Conservation (phyloP, 305 asterid genomes). For the Plantago lanceolata region DNA sequence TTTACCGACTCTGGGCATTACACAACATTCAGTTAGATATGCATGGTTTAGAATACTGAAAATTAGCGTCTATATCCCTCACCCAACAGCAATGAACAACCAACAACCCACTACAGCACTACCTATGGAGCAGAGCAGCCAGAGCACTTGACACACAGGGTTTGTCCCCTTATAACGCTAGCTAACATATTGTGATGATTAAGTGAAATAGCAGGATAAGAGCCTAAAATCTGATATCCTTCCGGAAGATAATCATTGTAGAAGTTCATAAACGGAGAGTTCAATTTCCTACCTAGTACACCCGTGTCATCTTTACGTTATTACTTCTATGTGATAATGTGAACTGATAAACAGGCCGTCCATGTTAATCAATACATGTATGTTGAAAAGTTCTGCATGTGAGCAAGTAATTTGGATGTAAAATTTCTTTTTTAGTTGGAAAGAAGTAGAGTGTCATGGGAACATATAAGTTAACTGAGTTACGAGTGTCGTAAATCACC, state of each 20-base stretch:
- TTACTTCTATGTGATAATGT: neutral
- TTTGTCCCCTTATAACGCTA: no score
- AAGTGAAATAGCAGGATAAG: no score
- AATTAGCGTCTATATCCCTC: neutral
- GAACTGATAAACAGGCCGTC: constrained; percentile 7
- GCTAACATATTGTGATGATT: no score
- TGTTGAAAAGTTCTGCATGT: neutral
- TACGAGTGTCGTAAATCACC: neutral
- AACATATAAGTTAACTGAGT: neutral
- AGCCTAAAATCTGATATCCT: no score
- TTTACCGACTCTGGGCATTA: constrained; percentile 7
- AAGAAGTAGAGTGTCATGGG: neutral
- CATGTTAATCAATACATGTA: neutral
- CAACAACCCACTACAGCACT: no score
- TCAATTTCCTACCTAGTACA: constrained; percentile 5
- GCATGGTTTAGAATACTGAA: neutral
- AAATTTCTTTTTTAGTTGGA: neutral
- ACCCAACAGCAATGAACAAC: no score
- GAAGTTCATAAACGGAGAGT: neutral
- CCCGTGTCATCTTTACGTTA: neutral
- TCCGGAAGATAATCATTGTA: no score
- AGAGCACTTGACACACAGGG: no score
- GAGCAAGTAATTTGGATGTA: neutral
- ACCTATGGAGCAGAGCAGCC: no score
- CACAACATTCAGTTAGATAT: constrained; percentile 3